These are phyloP conservation scores for Liquidambar formosana DNA, from an alignment of 164 flowering plant species.

Conservation along the genomic window DNA sequence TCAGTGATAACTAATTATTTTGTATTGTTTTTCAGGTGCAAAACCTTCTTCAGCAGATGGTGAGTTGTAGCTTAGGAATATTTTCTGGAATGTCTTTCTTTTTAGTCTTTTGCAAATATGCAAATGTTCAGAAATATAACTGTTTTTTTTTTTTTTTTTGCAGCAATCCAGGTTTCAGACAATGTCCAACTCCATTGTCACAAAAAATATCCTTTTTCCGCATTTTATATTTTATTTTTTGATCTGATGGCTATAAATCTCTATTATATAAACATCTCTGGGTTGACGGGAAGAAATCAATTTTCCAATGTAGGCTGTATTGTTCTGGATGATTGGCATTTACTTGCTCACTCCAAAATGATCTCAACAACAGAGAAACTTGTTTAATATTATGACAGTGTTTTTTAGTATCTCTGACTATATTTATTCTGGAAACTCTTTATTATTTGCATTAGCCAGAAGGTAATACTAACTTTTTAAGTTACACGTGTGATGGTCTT, in stretches of 20 bases:
- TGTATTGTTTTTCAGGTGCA: constrained; percentile 55
- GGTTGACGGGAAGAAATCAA: not conserved
- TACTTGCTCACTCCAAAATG: not conserved
- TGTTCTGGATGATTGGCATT: not conserved
- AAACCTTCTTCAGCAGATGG: constrained; percentile 88
- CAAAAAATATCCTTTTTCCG: constrained; percentile 89
- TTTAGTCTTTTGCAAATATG: not conserved
- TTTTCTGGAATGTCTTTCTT: constrained; percentile 2
- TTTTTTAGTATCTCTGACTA: too few relatives aligned
- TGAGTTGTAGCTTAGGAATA: constrained; percentile 28
- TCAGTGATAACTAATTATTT: not conserved
- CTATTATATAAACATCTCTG: not conserved
- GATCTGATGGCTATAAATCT: not conserved
- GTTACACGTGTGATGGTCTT: too few relatives aligned
- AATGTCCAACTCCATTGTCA: constrained; percentile 84
- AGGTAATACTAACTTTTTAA: too few relatives aligned
- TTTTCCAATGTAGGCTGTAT: not conserved
- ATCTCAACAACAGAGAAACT: not conserved
- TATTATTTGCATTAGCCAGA: too few relatives aligned
- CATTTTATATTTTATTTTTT: not conserved
- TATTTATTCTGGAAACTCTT: too few relatives aligned
- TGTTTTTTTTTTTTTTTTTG: constrained; percentile 26
- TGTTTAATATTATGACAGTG: not conserved
- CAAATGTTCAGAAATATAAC: not conserved
- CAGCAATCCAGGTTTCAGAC: constrained; percentile 94